phyloP scores from a whole-genome alignment of 805 yeast genomes.

The Candida hungchunana region DNA sequence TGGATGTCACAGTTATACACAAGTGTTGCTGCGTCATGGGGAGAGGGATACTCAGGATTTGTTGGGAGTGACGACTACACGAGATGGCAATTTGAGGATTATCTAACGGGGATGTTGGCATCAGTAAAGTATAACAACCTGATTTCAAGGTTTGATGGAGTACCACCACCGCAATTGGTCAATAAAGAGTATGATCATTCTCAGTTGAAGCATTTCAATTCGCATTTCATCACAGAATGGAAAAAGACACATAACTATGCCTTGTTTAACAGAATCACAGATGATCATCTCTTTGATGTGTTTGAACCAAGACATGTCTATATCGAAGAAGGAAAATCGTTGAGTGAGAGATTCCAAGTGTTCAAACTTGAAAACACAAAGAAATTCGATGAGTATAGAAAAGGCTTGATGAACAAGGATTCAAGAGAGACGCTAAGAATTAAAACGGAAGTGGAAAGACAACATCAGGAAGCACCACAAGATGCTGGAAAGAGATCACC shows the following conservation, averaged over 20 bases:
- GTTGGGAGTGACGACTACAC: slow-evolving; percentile 84
- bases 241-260: slow-evolving; percentile 48
- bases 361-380: slow-evolving; percentile 29
- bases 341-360: slow-evolving; percentile 28
- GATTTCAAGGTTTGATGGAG: slow-evolving; percentile 33
- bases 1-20: slow-evolving; percentile 61
- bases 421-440: neutral
- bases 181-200: slow-evolving; percentile 27
- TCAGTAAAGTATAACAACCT: slow-evolving; percentile 68
- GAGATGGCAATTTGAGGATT: slow-evolving; percentile 86
- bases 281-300: slow-evolving; percentile 64
- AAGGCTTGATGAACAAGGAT: slow-evolving; percentile 10
- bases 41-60: slow-evolving; percentile 42
- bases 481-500: slow-evolving; percentile 14
- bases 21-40: slow-evolving; percentile 34
- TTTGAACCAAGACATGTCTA: slow-evolving; percentile 44
- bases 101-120: slow-evolving; percentile 69
- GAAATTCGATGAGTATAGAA: slow-evolving; percentile 22
- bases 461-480: neutral
- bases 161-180: slow-evolving; percentile 30
- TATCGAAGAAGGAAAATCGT: slow-evolving; percentile 19
- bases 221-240: slow-evolving; percentile 50
- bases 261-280: slow-evolving; percentile 53
- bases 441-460: slow-evolving; percentile 8
- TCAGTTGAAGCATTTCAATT: slow-evolving; percentile 39